A percentile compares a stretch with the other conserved stretches of the same genome.
These are phyloP conservation scores for Aciculoconidium aculeatum DNA, from an alignment of 805 yeast species.

Conservation along the genomic window DNA sequence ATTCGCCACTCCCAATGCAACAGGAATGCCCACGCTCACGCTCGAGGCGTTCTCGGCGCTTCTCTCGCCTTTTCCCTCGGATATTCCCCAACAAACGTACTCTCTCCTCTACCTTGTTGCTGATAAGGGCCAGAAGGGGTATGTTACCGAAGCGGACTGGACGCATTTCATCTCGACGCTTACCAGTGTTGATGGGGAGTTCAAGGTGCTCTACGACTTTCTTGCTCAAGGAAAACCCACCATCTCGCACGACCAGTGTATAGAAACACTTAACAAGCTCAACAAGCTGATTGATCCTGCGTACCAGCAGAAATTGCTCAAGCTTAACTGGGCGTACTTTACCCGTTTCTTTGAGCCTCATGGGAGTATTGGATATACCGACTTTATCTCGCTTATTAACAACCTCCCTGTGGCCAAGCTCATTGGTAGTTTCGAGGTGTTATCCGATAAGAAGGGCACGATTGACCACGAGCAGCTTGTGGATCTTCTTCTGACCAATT, in stretches of 20 bases:
- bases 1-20: conserved; percentile 25
- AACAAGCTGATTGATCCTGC: conserved; percentile 36
- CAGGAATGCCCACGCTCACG: conserved; percentile 18
- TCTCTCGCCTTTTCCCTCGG: conserved; percentile 37
- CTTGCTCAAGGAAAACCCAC: conserved; percentile 17
- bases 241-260: conserved; percentile 30
- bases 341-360: conserved; percentile 34
- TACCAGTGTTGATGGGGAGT: conserved; percentile 35
- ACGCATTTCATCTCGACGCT: conserved; percentile 55
- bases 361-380: conserved; percentile 32
- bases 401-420: conserved; percentile 41
- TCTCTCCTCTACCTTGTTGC: conserved; percentile 71
- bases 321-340: conserved; percentile 40
- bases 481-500: conserved; percentile 28
- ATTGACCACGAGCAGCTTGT: conserved; percentile 27
- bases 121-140: conserved; percentile 68
- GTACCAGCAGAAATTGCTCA: conserved; percentile 35
- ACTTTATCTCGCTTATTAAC: conserved; percentile 36
- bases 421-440: conserved; percentile 37
- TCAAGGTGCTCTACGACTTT: conserved; percentile 48
- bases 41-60: conserved; percentile 33
- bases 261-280: conserved; percentile 27
- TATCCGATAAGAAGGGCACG: conserved; percentile 26
- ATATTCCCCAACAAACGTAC: conserved; percentile 31
- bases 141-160: conserved; percentile 67